phyloP scores from a whole-genome alignment of 768 basidiomycete genomes.

The Mrakia gelida region DNA sequence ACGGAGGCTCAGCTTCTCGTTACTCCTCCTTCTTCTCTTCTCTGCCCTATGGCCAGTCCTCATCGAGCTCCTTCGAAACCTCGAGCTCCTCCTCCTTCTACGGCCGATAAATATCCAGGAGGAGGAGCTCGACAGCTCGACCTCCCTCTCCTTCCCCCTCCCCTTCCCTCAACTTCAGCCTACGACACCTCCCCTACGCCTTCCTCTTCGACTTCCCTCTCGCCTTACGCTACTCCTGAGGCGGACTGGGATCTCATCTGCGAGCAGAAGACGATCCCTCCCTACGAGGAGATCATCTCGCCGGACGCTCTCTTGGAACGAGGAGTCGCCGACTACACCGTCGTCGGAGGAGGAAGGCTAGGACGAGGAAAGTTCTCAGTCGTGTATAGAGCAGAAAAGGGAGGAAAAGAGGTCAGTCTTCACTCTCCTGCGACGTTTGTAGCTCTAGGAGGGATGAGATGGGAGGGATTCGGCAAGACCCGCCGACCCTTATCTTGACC shows the following conservation, averaged over 20 bases:
- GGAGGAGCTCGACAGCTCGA: constrained; percentile 1
- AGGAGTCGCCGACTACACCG: constrained; percentile 47
- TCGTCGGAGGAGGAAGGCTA: constrained; percentile 38
- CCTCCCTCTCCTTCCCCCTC: constrained; percentile 9
- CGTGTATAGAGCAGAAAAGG: constrained; percentile 45
- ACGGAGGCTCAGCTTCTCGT: background rate
- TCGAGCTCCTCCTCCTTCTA: constrained; percentile 11
- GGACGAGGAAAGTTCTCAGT: constrained; percentile 49
- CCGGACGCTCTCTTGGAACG: constrained; percentile 42
- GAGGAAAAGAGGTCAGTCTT: constrained; percentile 41
- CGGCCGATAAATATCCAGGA: constrained; percentile 19
- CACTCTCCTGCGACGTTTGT: background rate
- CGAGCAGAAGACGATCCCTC: background rate
- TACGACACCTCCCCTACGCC: background rate
- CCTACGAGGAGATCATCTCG: constrained; percentile 33
- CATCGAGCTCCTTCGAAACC: background rate
- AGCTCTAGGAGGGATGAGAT: background rate
- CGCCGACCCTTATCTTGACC: background rate
- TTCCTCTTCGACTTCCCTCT: background rate
- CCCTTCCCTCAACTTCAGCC: background rate
- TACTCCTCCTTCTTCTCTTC: background rate
- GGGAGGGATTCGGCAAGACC: background rate
- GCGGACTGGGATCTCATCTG: constrained; percentile 20
- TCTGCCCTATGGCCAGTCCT: background rate
- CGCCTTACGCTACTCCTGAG: background rate